Percentiles rank a stretch among this genome's conserved stretches.
Evolutionary conservation across 345 rosid genomes (phyloP).

Genomic region (Rhodamnia rubescens): DNA sequence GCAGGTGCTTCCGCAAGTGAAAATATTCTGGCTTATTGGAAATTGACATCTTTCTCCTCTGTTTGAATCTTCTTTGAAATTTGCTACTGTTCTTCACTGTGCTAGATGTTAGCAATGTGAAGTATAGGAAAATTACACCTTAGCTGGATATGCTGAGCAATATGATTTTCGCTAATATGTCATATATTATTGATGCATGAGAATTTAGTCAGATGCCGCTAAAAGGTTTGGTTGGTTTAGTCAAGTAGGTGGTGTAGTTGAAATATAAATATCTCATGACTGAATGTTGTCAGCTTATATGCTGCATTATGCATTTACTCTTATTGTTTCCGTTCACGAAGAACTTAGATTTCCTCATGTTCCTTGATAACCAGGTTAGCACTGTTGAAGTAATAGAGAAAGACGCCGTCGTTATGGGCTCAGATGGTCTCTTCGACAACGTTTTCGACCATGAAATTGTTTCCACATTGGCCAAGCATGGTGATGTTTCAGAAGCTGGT

Average conservation of each 20-base stretch:
- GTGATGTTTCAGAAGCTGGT: slow-evolving; percentile 51
- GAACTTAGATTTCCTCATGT: neutral
- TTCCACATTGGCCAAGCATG: slow-evolving; percentile 26
- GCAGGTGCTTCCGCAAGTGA: neutral
- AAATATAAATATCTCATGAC: neutral
- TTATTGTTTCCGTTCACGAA: neutral
- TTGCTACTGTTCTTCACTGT: neutral
- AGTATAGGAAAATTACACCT: neutral
- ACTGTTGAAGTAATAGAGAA: slow-evolving; percentile 47
- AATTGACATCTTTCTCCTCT: neutral
- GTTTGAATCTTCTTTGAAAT: neutral
- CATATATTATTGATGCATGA: neutral
- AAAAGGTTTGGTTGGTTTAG: neutral
- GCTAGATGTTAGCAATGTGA: neutral
- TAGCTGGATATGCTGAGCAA: neutral
- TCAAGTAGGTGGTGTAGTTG: neutral
- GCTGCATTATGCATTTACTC: neutral
- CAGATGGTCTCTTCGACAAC: slow-evolving; percentile 89
- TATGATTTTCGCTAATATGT: neutral
- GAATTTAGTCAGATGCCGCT: neutral
- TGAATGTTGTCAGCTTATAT: neutral
- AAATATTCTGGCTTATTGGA: neutral
- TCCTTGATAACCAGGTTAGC: slow-evolving; percentile 39
- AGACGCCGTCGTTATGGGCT: slow-evolving; percentile 70
- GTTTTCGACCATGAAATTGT: slow-evolving; percentile 70